Base-by-base conservation (phyloP, 2,329 filamentous ascomycete species). In the Verticillium isaacii region DNA sequence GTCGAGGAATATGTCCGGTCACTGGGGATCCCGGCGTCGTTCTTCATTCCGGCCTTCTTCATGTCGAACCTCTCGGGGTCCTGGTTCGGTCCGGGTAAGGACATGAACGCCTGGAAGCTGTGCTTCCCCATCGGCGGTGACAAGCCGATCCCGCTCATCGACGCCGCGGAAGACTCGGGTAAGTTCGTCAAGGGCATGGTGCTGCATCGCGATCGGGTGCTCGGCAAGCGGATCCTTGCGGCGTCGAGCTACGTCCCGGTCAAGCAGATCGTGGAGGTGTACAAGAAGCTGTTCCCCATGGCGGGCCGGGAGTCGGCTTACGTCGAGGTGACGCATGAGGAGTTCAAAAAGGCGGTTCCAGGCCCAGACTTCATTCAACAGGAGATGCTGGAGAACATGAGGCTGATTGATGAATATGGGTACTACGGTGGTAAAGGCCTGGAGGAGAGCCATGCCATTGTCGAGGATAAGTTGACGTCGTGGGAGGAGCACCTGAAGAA, bases 1-100 rank as follows among this genome's bases (percentile, higher is more conserved):
- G 78, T 84, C 0, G 84, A 85, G 65, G 66, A 75, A n/a, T 85
- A 87, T 67, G 80, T 85, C 56, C 78, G 81, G 19, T 62, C 64
- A 0, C 67, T 81, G 3, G 77, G 75, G 0, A 73, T 85, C 9
- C 77, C 79, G 2, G 75, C 78, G 25, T 77, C 82, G 0, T 85
- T 83, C 68, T 80, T 84, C 67, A 71, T 80, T n/a, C 79, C 83
- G 0, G 84, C 76, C 2, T 77, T 75, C 58, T 87, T 83, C 67
- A 84, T 85, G 82, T 70, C 78, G 66, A 86, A 85, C 68, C 71
- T 81, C 17, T 60, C 72, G 1, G 70, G 68, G 12, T 65, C 62
- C 32, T 70, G 68, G 66, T 60, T 76, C 60, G 65, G 64, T 15
- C 65, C 62, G 37, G 69, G 60, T 54, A 73, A 60, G 66, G 69